Evolutionary conservation across 441 rosid species (phyloP).

Genomic region (Gossypium lobatum): DNA sequence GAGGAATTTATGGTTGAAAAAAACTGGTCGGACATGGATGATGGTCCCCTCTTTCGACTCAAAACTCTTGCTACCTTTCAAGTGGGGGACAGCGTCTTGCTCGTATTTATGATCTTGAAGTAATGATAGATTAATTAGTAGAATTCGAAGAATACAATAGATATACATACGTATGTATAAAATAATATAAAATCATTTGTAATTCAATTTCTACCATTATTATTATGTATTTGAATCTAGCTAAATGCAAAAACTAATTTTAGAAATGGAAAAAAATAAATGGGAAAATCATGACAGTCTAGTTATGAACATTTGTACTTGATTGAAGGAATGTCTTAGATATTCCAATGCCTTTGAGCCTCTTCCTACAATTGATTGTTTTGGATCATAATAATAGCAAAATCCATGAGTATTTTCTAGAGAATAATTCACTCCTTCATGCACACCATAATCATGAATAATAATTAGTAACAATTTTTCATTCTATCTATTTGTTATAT

Average conservation of each 20-base stretch:
- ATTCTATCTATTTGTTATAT: neutral
- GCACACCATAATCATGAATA: conserved; percentile 3
- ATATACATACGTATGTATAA: no score
- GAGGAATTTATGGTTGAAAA: no score
- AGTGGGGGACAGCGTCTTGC: no score
- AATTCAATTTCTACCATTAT: neutral
- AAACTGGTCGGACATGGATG: no score
- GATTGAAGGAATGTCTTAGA: neutral
- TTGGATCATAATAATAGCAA: neutral
- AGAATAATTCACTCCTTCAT: neutral
- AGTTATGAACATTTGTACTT: neutral
- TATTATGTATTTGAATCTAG: no score
- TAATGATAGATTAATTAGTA: no score
- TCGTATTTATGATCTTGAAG: no score
- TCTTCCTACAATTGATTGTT: neutral
- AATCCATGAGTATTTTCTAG: neutral
- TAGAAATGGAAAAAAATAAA: neutral
- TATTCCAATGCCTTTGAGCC: neutral
- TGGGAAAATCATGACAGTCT: neutral
- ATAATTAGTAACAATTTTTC: neutral
- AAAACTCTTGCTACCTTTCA: no score
- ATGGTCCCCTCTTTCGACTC: no score
- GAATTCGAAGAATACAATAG: no score
- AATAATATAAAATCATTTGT: neutral
- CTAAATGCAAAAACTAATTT: no score